These are phyloP conservation scores for Pythium folliculosum DNA, from an alignment of 352 stramenopile genomes.

Conservation along the genomic window DNA sequence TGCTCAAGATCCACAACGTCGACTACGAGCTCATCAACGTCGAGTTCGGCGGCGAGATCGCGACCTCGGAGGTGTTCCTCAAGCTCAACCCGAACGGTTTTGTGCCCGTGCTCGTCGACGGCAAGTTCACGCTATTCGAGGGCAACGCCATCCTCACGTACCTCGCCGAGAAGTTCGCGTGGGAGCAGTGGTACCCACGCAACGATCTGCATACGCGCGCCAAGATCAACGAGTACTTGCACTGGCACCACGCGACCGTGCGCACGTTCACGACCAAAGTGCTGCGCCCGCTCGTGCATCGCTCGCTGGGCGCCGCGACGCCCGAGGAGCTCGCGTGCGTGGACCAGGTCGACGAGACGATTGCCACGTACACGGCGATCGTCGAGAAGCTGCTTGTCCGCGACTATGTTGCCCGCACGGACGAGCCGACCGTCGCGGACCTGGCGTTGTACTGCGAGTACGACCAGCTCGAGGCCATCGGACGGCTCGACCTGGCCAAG, in stretches of 20 bases:
- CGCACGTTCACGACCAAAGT: slow-evolving; percentile 49
- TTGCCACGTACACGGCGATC: slow-evolving; percentile 37
- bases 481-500: slow-evolving; percentile 49
- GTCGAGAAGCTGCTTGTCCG: slow-evolving; percentile 56
- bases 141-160: slow-evolving; percentile 55
- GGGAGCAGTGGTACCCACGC: slow-evolving; percentile 47
- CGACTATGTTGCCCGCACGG: slow-evolving; percentile 47
- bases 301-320: slow-evolving; percentile 36
- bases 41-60: neutral
- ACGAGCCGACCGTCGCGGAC: slow-evolving; percentile 64
- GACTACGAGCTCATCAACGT: slow-evolving; percentile 42
- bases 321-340: slow-evolving; percentile 40
- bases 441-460: slow-evolving; percentile 60
- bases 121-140: slow-evolving; percentile 55
- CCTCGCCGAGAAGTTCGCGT: slow-evolving; percentile 46
- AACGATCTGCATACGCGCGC: slow-evolving; percentile 40
- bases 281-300: slow-evolving; percentile 33
- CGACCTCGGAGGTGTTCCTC: slow-evolving; percentile 48
- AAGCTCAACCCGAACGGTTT: slow-evolving; percentile 49
- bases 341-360: slow-evolving; percentile 36
- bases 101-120: slow-evolving; percentile 52
- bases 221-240: slow-evolving; percentile 63
- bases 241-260: slow-evolving; percentile 69
- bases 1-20: slow-evolving; percentile 41
- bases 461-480: slow-evolving; percentile 62